These are phyloP conservation scores for Heterobasidion parviporum DNA, from an alignment of 1,284 basidiomycete genomes.

Conservation along the genomic window DNA sequence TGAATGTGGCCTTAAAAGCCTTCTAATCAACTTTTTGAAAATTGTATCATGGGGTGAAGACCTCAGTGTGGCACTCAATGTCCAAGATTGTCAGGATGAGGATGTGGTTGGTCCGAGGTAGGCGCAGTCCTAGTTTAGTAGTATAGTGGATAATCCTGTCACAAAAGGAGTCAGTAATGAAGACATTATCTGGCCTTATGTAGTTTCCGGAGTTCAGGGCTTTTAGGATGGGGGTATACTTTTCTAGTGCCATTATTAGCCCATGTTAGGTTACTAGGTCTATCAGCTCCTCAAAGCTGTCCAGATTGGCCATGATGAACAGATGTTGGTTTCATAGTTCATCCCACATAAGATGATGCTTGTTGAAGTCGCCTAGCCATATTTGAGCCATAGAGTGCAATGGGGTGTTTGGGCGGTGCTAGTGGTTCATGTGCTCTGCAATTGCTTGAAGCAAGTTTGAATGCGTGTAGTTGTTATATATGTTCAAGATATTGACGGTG, in stretches of 20 bases:
- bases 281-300: conserved; percentile 15
- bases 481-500: conserved; percentile 22
- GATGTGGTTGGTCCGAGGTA: conserved; percentile 18
- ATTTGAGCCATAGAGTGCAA: conserved; percentile 3
- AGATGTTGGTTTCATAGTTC: conserved; percentile 27
- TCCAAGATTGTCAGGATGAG: conserved; percentile 14
- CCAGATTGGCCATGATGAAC: conserved; percentile 17
- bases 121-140: conserved; percentile 5
- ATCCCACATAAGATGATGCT: conserved; percentile 41
- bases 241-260: conserved; percentile 20
- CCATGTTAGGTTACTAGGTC: conserved; percentile 11
- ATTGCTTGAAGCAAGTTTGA: conserved; percentile 13
- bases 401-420: not conserved
- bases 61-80: not conserved
- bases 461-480: conserved; percentile 27
- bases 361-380: conserved; percentile 40
- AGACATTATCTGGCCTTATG: conserved; percentile 28
- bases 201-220: conserved; percentile 16
- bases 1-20: not conserved
- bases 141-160: conserved; percentile 15
- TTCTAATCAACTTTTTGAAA: not conserved
- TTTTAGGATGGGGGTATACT: conserved; percentile 20
- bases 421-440: not conserved
- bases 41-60: too few species aligned
- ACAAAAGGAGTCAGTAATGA: conserved; percentile 10